Conservation (phyloP, 1,284 basidiomycete species). For the Papiliotrema laurentii region DNA sequence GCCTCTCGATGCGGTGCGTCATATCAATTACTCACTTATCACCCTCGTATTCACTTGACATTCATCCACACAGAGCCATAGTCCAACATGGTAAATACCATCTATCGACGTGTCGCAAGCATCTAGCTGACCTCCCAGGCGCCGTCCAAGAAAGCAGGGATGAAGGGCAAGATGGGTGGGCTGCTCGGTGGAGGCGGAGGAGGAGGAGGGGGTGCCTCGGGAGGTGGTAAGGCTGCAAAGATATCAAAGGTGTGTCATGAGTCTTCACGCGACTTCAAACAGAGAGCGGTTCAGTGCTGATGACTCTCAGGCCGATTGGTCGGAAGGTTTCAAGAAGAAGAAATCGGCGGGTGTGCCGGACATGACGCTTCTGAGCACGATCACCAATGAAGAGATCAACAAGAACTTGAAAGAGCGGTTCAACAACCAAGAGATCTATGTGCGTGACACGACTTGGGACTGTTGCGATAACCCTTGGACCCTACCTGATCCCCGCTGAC, state of each 20-base stretch:
- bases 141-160: slow-evolving; percentile 84
- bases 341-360: slow-evolving; percentile 95
- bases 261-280: neutral
- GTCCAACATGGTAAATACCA: slow-evolving; percentile 1
- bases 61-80: neutral
- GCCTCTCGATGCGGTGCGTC: neutral
- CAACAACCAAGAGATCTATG: slow-evolving; percentile 92
- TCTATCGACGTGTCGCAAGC: neutral
- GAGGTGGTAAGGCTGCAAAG: slow-evolving; percentile 10
- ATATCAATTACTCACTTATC: neutral
- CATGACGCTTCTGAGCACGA: slow-evolving; percentile 95
- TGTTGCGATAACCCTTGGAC: neutral
- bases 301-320: slow-evolving; percentile 79
- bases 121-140: slow-evolving; percentile 55
- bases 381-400: slow-evolving; percentile 97
- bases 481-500: neutral
- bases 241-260: slow-evolving; percentile 13
- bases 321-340: slow-evolving; percentile 98
- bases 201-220: slow-evolving; percentile 10
- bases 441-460: slow-evolving; percentile 24
- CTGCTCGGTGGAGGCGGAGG: slow-evolving; percentile 55
- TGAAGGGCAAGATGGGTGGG: slow-evolving; percentile 63
- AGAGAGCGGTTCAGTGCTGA: neutral
- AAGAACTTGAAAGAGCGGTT: slow-evolving; percentile 97
- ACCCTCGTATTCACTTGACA: no score